These are phyloP conservation scores for Eimeria zaria DNA, from an alignment of 169 alveolate species.

Conservation along the genomic window DNA sequence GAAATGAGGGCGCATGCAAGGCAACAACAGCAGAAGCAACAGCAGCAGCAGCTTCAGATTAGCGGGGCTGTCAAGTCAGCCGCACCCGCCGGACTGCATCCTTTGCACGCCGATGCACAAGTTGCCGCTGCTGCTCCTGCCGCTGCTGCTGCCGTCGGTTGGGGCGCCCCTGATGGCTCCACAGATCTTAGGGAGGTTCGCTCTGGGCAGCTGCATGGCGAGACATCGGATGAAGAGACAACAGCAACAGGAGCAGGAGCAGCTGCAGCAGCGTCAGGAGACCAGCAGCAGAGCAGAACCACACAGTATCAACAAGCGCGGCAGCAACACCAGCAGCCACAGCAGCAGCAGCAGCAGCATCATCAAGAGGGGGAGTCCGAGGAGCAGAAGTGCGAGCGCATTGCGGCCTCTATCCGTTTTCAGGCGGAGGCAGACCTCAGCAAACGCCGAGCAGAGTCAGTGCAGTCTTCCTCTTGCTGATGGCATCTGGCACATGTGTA, in stretches of 20 bases:
- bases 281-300: neutral
- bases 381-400: slow-evolving; percentile 67
- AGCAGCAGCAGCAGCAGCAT: slow-evolving; percentile 36
- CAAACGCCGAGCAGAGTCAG: slow-evolving; percentile 47
- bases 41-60: slow-evolving; percentile 51
- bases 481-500: too few relatives aligned
- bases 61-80: slow-evolving; percentile 10
- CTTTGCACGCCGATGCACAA: slow-evolving; percentile 10
- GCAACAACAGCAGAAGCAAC: slow-evolving; percentile 67
- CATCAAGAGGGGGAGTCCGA: slow-evolving; percentile 39
- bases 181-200: slow-evolving; percentile 3
- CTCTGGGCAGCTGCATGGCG: slow-evolving; percentile 24
- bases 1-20: slow-evolving; percentile 40
- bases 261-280: neutral
- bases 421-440: slow-evolving; percentile 72
- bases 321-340: neutral
- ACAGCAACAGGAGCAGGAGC: neutral
- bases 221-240: slow-evolving; percentile 45
- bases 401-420: slow-evolving; percentile 56
- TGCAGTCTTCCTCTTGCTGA: too few relatives aligned
- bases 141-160: neutral
- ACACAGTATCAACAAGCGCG: neutral
- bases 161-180: neutral
- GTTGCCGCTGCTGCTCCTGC: neutral
- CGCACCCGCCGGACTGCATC: slow-evolving; percentile 29